Evolutionary conservation across 805 yeast species (phyloP).

Genomic region (Candida saitoana): DNA sequence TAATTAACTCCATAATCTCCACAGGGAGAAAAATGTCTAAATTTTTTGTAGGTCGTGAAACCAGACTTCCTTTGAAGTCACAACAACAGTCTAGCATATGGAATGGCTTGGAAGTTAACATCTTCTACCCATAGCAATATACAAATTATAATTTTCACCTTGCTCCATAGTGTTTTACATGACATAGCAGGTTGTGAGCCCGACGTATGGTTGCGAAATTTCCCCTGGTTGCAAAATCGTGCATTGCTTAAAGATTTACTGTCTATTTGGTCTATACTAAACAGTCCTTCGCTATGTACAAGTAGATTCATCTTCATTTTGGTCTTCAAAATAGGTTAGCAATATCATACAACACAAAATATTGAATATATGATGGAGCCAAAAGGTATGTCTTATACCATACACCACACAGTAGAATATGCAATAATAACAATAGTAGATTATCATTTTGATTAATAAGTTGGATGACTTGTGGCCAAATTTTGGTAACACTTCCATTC

Average conservation of each 20-base stretch:
- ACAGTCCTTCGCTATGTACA: too few relatives aligned
- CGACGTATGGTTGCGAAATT: background rate
- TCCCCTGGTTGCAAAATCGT: background rate
- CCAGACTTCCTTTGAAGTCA: background rate
- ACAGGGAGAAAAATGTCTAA: background rate
- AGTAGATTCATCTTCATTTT: background rate
- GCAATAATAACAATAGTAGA: conserved; percentile 36
- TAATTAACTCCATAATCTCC: background rate
- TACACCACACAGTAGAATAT: conserved; percentile 61
- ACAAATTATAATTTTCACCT: background rate
- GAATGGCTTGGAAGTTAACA: background rate
- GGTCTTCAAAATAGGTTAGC: conserved; percentile 6
- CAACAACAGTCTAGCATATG: background rate
- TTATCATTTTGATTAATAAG: conserved; percentile 9
- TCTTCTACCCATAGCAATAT: background rate
- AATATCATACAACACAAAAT: conserved; percentile 53
- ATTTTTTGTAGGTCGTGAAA: background rate
- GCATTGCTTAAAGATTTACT: too few relatives aligned
- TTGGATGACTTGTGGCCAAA: conserved; percentile 13
- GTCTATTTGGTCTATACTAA: too few relatives aligned
- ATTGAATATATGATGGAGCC: conserved; percentile 77
- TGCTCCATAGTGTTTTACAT: background rate
- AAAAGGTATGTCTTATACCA: conserved; percentile 79
- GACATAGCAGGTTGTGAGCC: background rate
- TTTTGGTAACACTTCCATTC: conserved; percentile 46